phyloP scores from a whole-genome alignment of 2,329 filamentous ascomycete species.

The Teratosphaeria zuluensis region DNA sequence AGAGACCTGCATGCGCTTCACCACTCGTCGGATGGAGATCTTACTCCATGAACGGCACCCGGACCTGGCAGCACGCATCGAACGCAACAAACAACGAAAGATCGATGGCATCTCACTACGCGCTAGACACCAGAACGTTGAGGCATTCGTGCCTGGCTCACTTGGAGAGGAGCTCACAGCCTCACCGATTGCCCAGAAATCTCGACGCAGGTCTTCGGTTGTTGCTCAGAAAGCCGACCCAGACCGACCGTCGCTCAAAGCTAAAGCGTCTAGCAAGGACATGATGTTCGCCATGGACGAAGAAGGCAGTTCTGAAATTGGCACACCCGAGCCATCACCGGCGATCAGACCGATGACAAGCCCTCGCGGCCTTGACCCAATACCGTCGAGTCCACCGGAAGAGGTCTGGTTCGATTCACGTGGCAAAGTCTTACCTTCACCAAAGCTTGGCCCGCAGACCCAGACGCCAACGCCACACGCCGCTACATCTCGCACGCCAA shows the following conservation, averaged over 20 bases:
- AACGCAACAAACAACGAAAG: constrained; percentile 58
- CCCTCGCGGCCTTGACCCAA: constrained; percentile 16
- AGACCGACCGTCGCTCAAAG: constrained; percentile 55
- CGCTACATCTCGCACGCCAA: constrained; percentile 21
- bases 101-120: constrained; percentile 69
- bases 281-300: constrained; percentile 95
- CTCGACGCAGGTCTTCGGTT: constrained; percentile 31
- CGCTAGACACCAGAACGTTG: constrained; percentile 53
- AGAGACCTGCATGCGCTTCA: constrained; percentile 64
- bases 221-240: constrained; percentile 24
- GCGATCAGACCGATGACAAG: constrained; percentile 17
- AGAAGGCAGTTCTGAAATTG: constrained; percentile 38
- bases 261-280: constrained; percentile 60
- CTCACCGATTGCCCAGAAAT: constrained; percentile 38
- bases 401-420: constrained; percentile 33
- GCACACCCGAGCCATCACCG: constrained; percentile 18
- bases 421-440: constrained; percentile 27
- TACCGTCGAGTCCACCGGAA: constrained; percentile 15
- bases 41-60: constrained; percentile 57
- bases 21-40: constrained; percentile 61
- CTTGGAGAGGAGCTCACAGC: constrained; percentile 50
- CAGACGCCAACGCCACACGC: constrained; percentile 20
- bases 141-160: constrained; percentile 52
- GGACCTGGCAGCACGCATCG: constrained; percentile 53
- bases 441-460: constrained; percentile 17